phyloP scores from a whole-genome alignment of 805 yeast genomes.

The Komagataella populi region DNA sequence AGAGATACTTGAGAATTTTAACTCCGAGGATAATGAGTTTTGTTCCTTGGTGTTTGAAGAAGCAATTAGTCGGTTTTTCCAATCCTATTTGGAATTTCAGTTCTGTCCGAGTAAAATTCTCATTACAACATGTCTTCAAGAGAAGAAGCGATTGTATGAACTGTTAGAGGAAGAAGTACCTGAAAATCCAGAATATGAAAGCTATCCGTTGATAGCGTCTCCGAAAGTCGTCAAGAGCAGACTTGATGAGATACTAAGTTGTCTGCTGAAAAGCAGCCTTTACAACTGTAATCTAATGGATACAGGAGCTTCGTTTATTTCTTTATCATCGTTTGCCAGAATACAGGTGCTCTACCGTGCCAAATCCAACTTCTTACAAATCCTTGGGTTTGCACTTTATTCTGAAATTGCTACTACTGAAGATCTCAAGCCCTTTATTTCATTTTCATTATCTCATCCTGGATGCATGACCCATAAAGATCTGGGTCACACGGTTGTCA shows the following conservation, averaged over 20 bases:
- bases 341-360: background rate
- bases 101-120: background rate
- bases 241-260: background rate
- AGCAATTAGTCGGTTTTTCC: background rate
- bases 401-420: background rate
- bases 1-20: slow-evolving; percentile 13
- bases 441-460: background rate
- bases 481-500: slow-evolving; percentile 18
- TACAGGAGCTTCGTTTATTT: background rate
- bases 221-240: background rate
- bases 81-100: background rate
- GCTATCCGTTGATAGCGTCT: background rate
- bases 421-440: background rate
- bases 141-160: background rate
- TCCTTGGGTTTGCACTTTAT: background rate
- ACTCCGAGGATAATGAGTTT: slow-evolving; percentile 17
- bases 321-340: background rate
- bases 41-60: slow-evolving; percentile 14
- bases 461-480: background rate
- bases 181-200: no score
- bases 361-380: background rate
- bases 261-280: background rate
- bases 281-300: background rate
- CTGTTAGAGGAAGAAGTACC: background rate
- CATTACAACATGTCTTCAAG: background rate